Conservation (phyloP, 169 alveolate species). For the Eimeria acervulina region DNA sequence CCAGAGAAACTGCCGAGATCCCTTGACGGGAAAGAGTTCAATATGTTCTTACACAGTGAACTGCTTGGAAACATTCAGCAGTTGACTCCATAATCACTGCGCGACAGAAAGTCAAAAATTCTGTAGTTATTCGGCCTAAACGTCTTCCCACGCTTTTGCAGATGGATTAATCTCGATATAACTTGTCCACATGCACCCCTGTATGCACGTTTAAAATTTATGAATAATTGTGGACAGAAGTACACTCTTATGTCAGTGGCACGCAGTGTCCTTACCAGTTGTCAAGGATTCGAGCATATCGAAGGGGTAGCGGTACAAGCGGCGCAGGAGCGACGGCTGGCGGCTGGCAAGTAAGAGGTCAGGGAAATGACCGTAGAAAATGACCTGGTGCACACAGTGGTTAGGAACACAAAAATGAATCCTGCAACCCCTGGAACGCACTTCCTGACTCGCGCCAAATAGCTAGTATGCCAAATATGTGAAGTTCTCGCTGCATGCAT, state of each 20-base stretch:
- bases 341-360: slow-evolving; percentile 94
- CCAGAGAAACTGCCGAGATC: background rate
- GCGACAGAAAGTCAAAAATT: background rate
- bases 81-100: background rate
- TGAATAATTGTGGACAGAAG: background rate
- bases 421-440: background rate
- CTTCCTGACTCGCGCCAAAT: background rate
- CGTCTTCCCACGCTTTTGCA: too few relatives aligned
- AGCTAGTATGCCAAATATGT: background rate
- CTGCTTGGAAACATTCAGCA: background rate
- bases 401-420: background rate
- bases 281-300: slow-evolving; percentile 88
- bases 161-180: too few relatives aligned
- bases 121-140: too few relatives aligned
- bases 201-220: too few relatives aligned
- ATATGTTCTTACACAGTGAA: background rate
- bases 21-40: background rate
- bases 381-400: slow-evolving; percentile 81
- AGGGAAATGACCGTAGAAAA: slow-evolving; percentile 97
- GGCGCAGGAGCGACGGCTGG: slow-evolving; percentile 88
- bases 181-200: too few relatives aligned
- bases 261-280: slow-evolving; percentile 43
- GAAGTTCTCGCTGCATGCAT: background rate
- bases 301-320: slow-evolving; percentile 91
- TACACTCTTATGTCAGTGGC: background rate